Evolutionary conservation across 2,329 filamentous ascomycete species (phyloP), one percentile per base, ranked within the genome.

Genomic region (Phoma sp.): DNA sequence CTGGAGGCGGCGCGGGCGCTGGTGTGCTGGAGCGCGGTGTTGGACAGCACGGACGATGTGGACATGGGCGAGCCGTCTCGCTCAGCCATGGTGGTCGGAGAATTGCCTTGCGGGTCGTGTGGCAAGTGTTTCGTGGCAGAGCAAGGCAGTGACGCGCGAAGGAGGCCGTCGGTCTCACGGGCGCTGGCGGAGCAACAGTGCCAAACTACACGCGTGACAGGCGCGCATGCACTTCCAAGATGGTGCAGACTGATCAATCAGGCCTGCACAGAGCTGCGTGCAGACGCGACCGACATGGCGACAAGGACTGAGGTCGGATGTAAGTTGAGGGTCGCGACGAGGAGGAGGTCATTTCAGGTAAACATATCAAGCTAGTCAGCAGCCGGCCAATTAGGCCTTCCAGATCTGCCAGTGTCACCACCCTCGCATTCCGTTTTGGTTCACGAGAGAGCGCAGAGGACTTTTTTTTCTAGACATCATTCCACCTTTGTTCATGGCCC

Each of bases 1-100:
- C 82, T 77, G 64, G 83, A 68, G 78, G 74, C 72, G 71, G 64
- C 65, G 57, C 71, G 71, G 62, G 68, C 68, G 54, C 67, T 67
- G 51, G 67, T 61, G 54, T 70, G 67, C 25, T 44, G 44, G 35
- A 29, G 52, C 62, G 71, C 59, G 53, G 62, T 65, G 51, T 62
- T 67, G 41, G 78, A 80, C 36, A 74, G 65, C 8, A 75, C 73
- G 2, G 76, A 80, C 24, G 76, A 76, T 19, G 74, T 76, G 37
- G 76, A 75, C 36, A 61, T 66, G 37, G 77, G 78, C 21, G 72
- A 75, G n/a, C 61, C 45, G 51, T 66, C 60, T 55, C 71, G 70
- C 41, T 59, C 64, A 38, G 69, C 69, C 64, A 74, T 74, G 68
- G 69, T 66, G 55, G 52, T 52, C 48, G 52, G n/a, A 31, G 51